Base-by-base conservation (phyloP, 2,329 filamentous ascomycete species). In the Alternaria arbusti region DNA sequence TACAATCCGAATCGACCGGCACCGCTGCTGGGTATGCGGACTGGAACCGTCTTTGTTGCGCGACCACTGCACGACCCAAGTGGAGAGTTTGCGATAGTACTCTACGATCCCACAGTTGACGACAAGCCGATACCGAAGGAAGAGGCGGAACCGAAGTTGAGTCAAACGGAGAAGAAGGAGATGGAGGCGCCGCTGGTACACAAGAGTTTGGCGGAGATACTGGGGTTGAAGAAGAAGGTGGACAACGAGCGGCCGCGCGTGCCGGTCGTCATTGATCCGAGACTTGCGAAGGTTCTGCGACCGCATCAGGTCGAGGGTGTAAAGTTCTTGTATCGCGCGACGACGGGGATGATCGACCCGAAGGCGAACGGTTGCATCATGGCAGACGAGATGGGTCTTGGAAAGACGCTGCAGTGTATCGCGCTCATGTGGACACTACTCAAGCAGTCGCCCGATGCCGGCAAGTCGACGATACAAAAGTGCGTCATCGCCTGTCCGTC, bases 271-370 rank as follows among this genome's bases (percentile, higher is more conserved):
- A 97, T 99, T 67, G 96, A 99, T 77, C 96, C 96, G 5, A 89
- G 86, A 68, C 85, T 99, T 28, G 87, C 93, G 44, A 97, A 97
- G 79, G 92, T 97, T 51, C 84, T 99, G 54, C 90, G 96, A 51
- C 96, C 96, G 2, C 96, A 99, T 90, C 96, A 99, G 81, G 91
- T 99, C 40, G 96, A 98, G 78, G 96, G 96, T 74, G 96, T 99
- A 67, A 97, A 96, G 83, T 99, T 99, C 80, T 89, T 99, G 85
- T 99, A 98, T 81, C 88, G 89, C 69, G 97, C 93, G 75, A 94
- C 96, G 6, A 98, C 95, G 2, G 96, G 96, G n/a, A 87, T 98
- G 86, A 92, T 98, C 59, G 96, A 98, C 73, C 87, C 91, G 40
- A 95, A 95, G 72, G 96, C 96, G 52, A 92, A 97, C 79, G 96